phyloP scores from a whole-genome alignment of 108 stramenopile genomes.

The Fragilaria crotonensis region DNA sequence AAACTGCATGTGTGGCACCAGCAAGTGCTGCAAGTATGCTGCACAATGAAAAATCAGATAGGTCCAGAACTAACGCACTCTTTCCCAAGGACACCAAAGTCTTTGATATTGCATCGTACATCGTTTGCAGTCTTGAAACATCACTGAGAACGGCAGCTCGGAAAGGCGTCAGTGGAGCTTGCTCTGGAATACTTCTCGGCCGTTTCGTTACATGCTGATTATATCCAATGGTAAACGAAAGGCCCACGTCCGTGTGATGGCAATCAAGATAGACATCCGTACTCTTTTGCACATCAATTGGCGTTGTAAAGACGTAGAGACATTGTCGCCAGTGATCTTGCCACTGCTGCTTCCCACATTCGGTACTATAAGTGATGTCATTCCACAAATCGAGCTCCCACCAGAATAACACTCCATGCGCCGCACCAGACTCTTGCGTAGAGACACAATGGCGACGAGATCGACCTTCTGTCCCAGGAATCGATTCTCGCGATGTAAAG shows the following conservation, averaged over 20 bases:
- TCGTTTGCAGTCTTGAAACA: constrained; percentile 14
- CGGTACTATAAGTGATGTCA: constrained; percentile 27
- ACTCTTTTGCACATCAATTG: constrained; percentile 21
- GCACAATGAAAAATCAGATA: constrained; percentile 73
- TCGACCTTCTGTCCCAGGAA: constrained; percentile 44
- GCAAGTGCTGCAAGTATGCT: constrained; percentile 60
- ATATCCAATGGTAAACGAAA: constrained; percentile 28
- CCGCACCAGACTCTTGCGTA: constrained; percentile 25
- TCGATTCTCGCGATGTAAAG: constrained; percentile 32
- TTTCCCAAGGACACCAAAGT: constrained; percentile 29
- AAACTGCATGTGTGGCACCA: constrained; percentile 47
- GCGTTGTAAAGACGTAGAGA: constrained; percentile 45
- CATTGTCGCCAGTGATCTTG: constrained; percentile 89
- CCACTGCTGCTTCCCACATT: constrained; percentile 29
- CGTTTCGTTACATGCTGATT: constrained; percentile 1
- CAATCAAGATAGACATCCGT: constrained; percentile 25
- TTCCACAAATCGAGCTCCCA: constrained; percentile 72
- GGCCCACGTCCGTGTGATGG: constrained; percentile 41
- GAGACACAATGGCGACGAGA: constrained; percentile 9
- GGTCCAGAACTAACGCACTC: constrained; percentile 48
- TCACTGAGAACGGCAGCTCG: constrained; percentile 72
- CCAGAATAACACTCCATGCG: constrained; percentile 71
- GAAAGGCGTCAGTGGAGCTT: constrained; percentile 13
- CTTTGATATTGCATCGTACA: constrained; percentile 31
- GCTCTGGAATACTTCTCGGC: constrained; percentile 5